Base-by-base conservation (phyloP, 805 yeast genomes). In the Barnettozyma sucrosica region DNA sequence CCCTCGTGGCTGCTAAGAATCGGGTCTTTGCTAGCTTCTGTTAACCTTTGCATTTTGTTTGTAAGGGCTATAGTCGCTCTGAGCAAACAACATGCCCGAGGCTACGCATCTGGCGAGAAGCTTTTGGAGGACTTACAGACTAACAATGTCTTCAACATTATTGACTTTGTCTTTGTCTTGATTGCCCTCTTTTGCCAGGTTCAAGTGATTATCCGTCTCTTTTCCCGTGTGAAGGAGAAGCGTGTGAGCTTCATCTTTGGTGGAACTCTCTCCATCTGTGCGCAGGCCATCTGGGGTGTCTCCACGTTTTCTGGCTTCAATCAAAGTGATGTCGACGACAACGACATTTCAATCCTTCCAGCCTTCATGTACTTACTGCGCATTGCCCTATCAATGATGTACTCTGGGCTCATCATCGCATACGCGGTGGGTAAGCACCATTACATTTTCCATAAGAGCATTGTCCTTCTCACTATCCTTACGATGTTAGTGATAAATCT, bases 331-430 rank as follows among this genome's bases (percentile, higher is more conserved):
- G n/a, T 16, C 11, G 50, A 43, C 3, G 67, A 62, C 20, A 59
- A 55, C 3, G 72, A 67, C 34, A 71, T 79, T 37, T 80, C 81
- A 18, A 77, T 83, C 21, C 57, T 85, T 13, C 86, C 90, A 0
- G 86, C 90, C 0, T 84, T 87, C 62, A 81, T 81, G 26, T 87
- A 86, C 58, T 67, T 87, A 42, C 73, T 85, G 38, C 72, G 92
- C 49, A 85, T 87, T 37, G 83, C 90, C 5, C 70, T 85, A 56
- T 75, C 86, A 2, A 74, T 84, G 32, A 71, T 85, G 56, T 87
- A 81, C 64, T 81, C 87, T 2, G 80, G 81, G 9, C 69, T 85
- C 37, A 73, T 85, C 28, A 66, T 76, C 10, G 79, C 81, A 20
- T 81, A 75, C 57, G 66, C 78, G 3, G 55, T 81, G 18, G 70